Evolutionary conservation across 2,329 filamentous ascomycete genomes (phyloP).

Genomic region (Coleophoma cylindrospora): DNA sequence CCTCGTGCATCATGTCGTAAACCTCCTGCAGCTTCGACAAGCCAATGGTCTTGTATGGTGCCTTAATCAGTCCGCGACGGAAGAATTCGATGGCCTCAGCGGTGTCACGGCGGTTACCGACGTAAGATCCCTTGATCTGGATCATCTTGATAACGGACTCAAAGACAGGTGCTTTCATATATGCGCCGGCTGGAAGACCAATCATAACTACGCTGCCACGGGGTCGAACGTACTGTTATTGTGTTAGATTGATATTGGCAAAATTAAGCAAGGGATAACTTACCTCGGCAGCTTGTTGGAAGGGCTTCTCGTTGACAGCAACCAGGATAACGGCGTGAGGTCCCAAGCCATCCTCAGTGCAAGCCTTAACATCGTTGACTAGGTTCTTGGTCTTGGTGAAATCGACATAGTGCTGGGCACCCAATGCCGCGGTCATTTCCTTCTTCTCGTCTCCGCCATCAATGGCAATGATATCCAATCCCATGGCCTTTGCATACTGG

Average conservation of each 20-base stretch:
- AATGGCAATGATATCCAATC: conserved; percentile 73
- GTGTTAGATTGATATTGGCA: conserved; percentile 24
- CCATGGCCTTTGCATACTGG: conserved; percentile 92
- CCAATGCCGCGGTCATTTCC: conserved; percentile 63
- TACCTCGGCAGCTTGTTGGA: conserved; percentile 77
- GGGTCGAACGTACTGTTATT: conserved; percentile 70
- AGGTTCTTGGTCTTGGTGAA: conserved; percentile 73
- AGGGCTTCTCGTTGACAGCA: conserved; percentile 84
- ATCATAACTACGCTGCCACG: conserved; percentile 83
- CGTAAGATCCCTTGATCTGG: conserved; percentile 87
- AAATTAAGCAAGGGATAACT: neutral
- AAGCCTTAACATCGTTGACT: conserved; percentile 77
- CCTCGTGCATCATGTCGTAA: conserved; percentile 69
- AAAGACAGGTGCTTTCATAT: conserved; percentile 80
- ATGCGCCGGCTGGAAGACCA: conserved; percentile 77
- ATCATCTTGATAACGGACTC: conserved; percentile 88
- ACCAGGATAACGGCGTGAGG: conserved; percentile 85
- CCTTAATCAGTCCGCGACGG: conserved; percentile 75
- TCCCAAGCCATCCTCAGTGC: conserved; percentile 74
- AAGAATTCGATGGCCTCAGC: conserved; percentile 91
- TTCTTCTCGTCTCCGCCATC: conserved; percentile 80
- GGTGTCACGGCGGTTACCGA: conserved; percentile 85
- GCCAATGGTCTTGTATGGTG: conserved; percentile 80
- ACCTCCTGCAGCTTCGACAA: conserved; percentile 74
- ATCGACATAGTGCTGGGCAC: conserved; percentile 72